Evolutionary conservation across 495 filamentous ascomycete genomes (phyloP), one percentile per base, ranked within the genome.

Genomic region (Aspergillus coremiiformis): DNA sequence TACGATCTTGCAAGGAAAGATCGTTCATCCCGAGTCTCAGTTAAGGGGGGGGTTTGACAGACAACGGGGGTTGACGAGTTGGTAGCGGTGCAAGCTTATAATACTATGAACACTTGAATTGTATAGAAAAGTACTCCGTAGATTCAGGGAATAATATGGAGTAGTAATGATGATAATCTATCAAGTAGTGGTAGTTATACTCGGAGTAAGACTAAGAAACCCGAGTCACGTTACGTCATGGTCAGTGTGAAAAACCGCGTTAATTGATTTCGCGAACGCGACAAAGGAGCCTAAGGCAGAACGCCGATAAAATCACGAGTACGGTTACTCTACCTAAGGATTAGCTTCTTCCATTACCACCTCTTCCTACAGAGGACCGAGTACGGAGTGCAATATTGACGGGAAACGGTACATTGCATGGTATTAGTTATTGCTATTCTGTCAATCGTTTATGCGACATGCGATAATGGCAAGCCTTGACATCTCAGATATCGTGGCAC

Each of bases 41-140:
- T 59, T 98, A 52, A 70, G 92, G 32, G 93, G 90, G 10, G 93
- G 93, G 4, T 98, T 96, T 71, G 90, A 98, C 73, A 71, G 87
- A 33, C 64, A 58, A 26, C 85, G 74, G 58, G 86, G 86, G 24
- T 52, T 93, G 65, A 82, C 88, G 62, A 96, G 93, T 71, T 98
- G 93, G 93, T 98, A 44, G 64, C 19, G 5, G 5, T n/a, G 4
- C 11, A 15, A 5, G 23, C 12, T 21, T 27, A 3, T 23, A 33
- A 8, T 44, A n/a, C 4, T 30, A 42, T 27, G 10, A 39, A n/a
- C n/a, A n/a, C n/a, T n/a, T n/a, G n/a, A n/a, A n/a, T n/a, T n/a
- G n/a, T n/a, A n/a, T n/a, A n/a, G n/a, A n/a, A n/a, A n/a, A n/a
- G n/a, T n/a, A n/a, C n/a, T n/a, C n/a, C n/a, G n/a, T n/a, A n/a